Percentiles rank a stretch among this genome's conserved stretches.
phyloP scores from a whole-genome alignment of 2,329 filamentous ascomycete species.

The Monascus ruber region DNA sequence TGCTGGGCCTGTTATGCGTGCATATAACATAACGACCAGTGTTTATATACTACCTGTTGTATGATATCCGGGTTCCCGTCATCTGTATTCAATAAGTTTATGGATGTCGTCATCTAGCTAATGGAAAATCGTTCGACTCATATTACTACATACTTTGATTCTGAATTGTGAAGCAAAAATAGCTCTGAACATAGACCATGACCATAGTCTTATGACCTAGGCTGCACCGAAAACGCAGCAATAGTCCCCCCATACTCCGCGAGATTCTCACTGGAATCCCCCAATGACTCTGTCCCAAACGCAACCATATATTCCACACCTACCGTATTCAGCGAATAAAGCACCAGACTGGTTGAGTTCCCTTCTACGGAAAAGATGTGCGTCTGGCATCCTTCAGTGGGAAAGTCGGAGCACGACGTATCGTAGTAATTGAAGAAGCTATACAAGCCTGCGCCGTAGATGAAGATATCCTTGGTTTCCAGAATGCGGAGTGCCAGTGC shows the following conservation, averaged over 20 bases:
- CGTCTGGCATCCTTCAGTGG: slow-evolving; percentile 35
- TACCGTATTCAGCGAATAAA: slow-evolving; percentile 41
- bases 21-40: no score
- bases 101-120: no score
- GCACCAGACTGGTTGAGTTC: slow-evolving; percentile 12
- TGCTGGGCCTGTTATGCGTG: no score
- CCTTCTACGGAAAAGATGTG: slow-evolving; percentile 39
- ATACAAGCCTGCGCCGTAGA: slow-evolving; percentile 44
- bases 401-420: slow-evolving; percentile 30
- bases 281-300: slow-evolving; percentile 32
- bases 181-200: no score
- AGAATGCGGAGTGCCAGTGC: slow-evolving; percentile 41
- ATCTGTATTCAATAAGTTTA: no score
- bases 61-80: no score
- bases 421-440: slow-evolving; percentile 45
- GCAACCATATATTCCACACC: slow-evolving; percentile 36
- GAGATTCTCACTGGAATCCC: slow-evolving; percentile 36
- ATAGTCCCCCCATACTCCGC: slow-evolving; percentile 35
- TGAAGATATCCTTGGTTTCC: slow-evolving; percentile 30
- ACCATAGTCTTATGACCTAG: background rate
- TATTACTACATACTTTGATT: no score
- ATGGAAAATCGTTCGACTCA: no score
- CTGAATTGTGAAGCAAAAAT: no score
- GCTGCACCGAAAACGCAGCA: slow-evolving; percentile 25
- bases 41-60: no score